Percentiles rank a stretch among this genome's conserved stretches.
Conservation (phyloP, 2,329 filamentous ascomycete genomes). For the Monilinia laxa region DNA sequence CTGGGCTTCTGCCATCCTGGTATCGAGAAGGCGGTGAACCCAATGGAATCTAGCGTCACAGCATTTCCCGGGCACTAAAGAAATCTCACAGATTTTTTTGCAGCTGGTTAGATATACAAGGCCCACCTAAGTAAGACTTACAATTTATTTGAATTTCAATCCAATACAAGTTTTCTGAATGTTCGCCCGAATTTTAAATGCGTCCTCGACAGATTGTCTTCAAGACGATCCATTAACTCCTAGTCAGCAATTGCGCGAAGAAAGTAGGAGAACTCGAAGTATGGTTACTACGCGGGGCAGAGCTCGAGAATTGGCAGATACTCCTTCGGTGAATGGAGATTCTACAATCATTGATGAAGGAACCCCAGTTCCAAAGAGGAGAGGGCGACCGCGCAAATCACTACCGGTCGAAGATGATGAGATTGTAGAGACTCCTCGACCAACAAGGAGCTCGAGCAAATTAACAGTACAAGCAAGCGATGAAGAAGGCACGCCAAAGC, state of each 20-base stretch:
- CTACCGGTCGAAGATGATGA: constrained; percentile 20
- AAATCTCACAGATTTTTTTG: constrained; percentile 17
- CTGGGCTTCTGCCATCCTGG: not conserved
- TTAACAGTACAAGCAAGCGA: constrained; percentile 32
- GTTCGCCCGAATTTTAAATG: constrained; percentile 35
- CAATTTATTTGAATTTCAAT: not conserved
- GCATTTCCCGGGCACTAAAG: constrained; percentile 12
- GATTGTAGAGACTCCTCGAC: constrained; percentile 22
- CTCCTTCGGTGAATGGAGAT: constrained; percentile 25
- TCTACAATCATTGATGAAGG: constrained; percentile 23
- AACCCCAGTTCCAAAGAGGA: constrained; percentile 24
- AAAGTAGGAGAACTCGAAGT: constrained; percentile 19
- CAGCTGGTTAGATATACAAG: not conserved
- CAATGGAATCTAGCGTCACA: constrained; percentile 1
- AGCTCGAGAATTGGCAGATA: constrained; percentile 21
- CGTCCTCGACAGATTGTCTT: constrained; percentile 33
- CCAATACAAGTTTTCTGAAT: constrained; percentile 26
- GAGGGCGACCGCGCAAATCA: constrained; percentile 23
- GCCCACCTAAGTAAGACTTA: not conserved
- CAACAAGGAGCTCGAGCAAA: constrained; percentile 34
- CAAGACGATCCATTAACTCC: constrained; percentile 23
- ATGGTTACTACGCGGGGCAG: constrained; percentile 34
- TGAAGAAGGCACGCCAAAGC: constrained; percentile 24
- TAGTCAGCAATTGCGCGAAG: constrained; percentile 21
- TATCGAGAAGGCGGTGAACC: constrained; percentile 7